Conservation (phyloP, 108 stramenopile species). For the Mayamaea pseudoterrestris region DNA sequence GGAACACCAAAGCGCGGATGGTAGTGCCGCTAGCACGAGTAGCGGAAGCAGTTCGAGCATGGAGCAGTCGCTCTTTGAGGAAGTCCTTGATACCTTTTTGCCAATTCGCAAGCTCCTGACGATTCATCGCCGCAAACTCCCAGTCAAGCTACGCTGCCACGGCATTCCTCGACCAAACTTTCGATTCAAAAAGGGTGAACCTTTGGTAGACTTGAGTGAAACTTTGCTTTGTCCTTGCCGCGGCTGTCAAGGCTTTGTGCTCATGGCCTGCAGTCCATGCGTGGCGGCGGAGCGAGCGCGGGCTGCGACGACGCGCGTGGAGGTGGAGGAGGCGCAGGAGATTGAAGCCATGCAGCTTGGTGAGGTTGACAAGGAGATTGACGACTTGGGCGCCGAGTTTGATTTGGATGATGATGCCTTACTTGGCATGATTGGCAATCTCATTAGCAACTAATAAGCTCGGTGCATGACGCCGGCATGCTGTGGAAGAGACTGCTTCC, state of each 20-base stretch:
- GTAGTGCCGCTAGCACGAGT: conserved; percentile 2
- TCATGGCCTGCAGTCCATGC: conserved; percentile 84
- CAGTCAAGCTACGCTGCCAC: conserved; percentile 70
- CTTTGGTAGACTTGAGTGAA: conserved; percentile 70
- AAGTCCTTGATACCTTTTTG: conserved; percentile 68
- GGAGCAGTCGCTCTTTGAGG: conserved; percentile 71
- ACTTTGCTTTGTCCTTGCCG: conserved; percentile 69
- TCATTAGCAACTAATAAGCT: conserved; percentile 48
- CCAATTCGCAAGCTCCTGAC: conserved; percentile 58
- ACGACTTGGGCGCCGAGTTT: conserved; percentile 51
- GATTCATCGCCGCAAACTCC: conserved; percentile 65
- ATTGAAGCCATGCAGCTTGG: conserved; percentile 27
- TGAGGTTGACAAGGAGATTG: conserved; percentile 50
- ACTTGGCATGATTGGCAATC: conserved; percentile 49
- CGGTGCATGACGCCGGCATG: too few relatives aligned
- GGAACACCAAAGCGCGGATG: too few relatives aligned
- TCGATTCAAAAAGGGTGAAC: conserved; percentile 11
- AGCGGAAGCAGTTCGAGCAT: conserved; percentile 20
- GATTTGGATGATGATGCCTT: conserved; percentile 75
- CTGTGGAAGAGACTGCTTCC: too few relatives aligned
- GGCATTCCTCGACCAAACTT: conserved; percentile 65
- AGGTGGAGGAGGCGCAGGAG: conserved; percentile 25
- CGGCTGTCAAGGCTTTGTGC: conserved; percentile 82
- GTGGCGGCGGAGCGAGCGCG: conserved; percentile 70
- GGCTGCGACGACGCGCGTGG: conserved; percentile 16